These are phyloP conservation scores for Phoenix roebelenii DNA, from an alignment of 176 grass and related monocot genomes.

Conservation along the genomic window DNA sequence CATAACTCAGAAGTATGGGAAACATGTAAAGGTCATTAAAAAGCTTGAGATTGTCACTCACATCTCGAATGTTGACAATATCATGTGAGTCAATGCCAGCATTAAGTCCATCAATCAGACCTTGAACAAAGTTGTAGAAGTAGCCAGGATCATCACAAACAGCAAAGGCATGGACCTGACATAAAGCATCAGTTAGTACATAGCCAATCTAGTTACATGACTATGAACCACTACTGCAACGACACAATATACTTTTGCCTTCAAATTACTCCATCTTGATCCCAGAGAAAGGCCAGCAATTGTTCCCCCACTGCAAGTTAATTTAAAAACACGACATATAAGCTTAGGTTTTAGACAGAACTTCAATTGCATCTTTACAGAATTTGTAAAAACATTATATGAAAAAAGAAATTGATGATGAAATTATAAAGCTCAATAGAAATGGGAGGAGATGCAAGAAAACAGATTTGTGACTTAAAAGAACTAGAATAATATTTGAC, in stretches of 20 bases:
- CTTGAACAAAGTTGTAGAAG: conserved; percentile 81
- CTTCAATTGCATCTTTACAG: too few relatives aligned
- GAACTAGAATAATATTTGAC: too few relatives aligned
- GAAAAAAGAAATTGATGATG: background rate
- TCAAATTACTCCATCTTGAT: conserved; percentile 78
- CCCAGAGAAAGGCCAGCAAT: conserved; percentile 88
- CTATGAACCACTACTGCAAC: conserved; percentile 5
- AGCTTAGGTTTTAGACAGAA: too few relatives aligned
- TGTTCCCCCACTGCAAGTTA: conserved; percentile 75
- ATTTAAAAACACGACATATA: background rate
- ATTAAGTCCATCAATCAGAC: conserved; percentile 80
- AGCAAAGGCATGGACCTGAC: conserved; percentile 87
- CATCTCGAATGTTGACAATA: conserved; percentile 70
- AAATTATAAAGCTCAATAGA: background rate
- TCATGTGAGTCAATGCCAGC: conserved; percentile 68
- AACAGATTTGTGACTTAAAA: too few relatives aligned
- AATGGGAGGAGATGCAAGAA: background rate
- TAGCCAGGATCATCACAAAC: conserved; percentile 87
- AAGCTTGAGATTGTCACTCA: conserved; percentile 29
- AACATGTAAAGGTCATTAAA: background rate
- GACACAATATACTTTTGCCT: conserved; percentile 51
- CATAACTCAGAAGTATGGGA: background rate
- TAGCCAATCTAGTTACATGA: too few relatives aligned
- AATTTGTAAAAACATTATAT: too few relatives aligned
- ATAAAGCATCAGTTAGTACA: conserved; percentile 16